Evolutionary conservation across 202 grass and related monocot genomes (phyloP).

Genomic region (Musa balbisiana): DNA sequence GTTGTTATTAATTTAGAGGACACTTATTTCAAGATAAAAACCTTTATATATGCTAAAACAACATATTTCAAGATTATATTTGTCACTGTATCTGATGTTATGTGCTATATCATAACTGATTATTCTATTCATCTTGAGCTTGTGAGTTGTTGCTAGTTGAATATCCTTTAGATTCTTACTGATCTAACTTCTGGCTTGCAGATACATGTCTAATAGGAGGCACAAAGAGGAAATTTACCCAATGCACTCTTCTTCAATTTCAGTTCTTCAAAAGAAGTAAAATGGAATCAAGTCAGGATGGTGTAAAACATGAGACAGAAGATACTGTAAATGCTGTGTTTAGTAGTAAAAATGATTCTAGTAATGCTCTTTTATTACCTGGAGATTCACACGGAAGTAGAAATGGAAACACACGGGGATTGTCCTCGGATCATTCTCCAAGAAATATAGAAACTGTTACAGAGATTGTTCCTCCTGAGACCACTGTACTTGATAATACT

Average conservation of each 20-base stretch:
- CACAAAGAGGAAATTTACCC: conserved; percentile 58
- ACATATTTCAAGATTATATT: not conserved
- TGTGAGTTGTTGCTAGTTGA: not conserved
- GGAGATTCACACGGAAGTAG: conserved; percentile 13
- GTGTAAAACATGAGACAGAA: conserved; percentile 12
- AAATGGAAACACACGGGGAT: conserved; percentile 22
- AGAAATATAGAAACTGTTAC: conserved; percentile 6
- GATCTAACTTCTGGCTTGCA: conserved; percentile 28
- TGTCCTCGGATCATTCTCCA: conserved; percentile 14
- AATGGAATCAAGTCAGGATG: conserved; percentile 2
- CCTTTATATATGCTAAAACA: not conserved
- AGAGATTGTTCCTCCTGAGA: conserved; percentile 4
- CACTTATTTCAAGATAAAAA: too few species aligned
- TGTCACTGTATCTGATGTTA: not conserved
- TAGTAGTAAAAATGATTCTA: conserved; percentile 7
- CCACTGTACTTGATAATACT: conserved; percentile 7
- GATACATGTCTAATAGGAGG: conserved; percentile 73
- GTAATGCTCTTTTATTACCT: conserved; percentile 6
- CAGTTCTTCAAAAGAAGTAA: conserved; percentile 38
- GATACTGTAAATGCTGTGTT: conserved; percentile 10
- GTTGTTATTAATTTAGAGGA: too few species aligned
- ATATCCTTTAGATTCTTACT: not conserved
- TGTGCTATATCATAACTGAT: not conserved
- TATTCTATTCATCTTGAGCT: not conserved
- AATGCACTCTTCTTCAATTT: conserved; percentile 83